Percentiles rank a stretch among this genome's conserved stretches.
These are phyloP conservation scores for Colletotrichum karsti DNA, from an alignment of 2,329 filamentous ascomycete species.

Conservation along the genomic window DNA sequence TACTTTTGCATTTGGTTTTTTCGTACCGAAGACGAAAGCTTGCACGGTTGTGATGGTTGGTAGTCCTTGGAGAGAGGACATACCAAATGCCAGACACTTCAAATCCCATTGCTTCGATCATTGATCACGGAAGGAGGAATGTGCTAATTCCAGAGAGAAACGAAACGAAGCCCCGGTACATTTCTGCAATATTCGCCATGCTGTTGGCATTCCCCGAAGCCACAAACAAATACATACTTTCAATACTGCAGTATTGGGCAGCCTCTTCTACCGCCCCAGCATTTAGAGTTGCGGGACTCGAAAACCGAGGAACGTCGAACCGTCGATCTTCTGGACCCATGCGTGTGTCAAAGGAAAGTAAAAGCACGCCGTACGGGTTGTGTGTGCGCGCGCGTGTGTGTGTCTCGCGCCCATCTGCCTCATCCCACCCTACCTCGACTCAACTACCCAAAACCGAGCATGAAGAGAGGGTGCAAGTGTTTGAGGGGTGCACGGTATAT, in stretches of 20 bases:
- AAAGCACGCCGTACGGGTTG: background rate
- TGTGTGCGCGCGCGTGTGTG: background rate
- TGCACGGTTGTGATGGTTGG: background rate
- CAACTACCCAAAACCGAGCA: background rate
- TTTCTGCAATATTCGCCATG: background rate
- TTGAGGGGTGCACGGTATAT: background rate
- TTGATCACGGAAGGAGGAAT: background rate
- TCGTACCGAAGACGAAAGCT: background rate
- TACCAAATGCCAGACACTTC: background rate
- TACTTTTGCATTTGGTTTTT: too few species aligned
- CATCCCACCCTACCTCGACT: background rate
- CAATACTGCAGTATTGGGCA: too few species aligned
- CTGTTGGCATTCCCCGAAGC: background rate
- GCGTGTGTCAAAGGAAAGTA: conserved; percentile 15
- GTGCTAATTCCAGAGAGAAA: background rate
- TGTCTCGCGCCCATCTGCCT: background rate
- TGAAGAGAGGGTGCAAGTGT: background rate
- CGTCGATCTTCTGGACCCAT: conserved; percentile 20
- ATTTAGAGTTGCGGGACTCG: conserved; percentile 26
- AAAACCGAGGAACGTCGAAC: conserved; percentile 14
- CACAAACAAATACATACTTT: too few species aligned
- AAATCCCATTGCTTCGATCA: background rate
- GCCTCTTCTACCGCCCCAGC: background rate
- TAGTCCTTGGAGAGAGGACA: too few species aligned
- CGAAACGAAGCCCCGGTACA: background rate